Evolutionary conservation across 345 rosid genomes (phyloP).

Genomic region (Populus ilicifolia): DNA sequence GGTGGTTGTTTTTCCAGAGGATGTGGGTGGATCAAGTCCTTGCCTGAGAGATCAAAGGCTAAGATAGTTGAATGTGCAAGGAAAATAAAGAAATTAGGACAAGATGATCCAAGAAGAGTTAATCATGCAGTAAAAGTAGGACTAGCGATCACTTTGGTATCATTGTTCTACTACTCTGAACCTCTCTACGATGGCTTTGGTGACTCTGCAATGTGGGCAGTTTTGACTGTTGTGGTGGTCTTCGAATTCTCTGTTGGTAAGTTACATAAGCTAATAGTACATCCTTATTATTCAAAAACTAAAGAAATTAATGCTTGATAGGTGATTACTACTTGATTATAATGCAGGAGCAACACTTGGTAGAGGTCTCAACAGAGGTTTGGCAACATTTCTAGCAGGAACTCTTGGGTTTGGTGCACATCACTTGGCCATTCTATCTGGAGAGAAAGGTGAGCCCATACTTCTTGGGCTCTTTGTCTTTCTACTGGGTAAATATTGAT

Average conservation of each 20-base stretch:
- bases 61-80: conserved; percentile 6
- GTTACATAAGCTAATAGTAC: neutral
- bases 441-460: conserved; percentile 54
- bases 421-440: conserved; percentile 52
- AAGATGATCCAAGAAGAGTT: conserved; percentile 44
- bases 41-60: neutral
- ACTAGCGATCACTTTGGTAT: conserved; percentile 36
- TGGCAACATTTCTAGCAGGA: conserved; percentile 65
- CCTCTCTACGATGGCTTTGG: conserved; percentile 32
- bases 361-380: conserved; percentile 62
- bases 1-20: neutral
- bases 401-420: conserved; percentile 66
- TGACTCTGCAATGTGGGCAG: conserved; percentile 37
- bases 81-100: conserved; percentile 20
- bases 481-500: conserved; percentile 35
- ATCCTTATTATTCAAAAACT: neutral
- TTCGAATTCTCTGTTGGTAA: conserved; percentile 43
- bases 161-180: conserved; percentile 30
- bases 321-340: neutral
- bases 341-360: conserved; percentile 67
- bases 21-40: conserved; percentile 7
- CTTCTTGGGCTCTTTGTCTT: conserved; percentile 67
- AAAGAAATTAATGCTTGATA: conserved; percentile 1
- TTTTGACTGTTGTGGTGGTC: conserved; percentile 37
- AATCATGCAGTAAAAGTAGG: conserved; percentile 43